A percentile compares a stretch with the other conserved stretches of the same genome.
phyloP scores from a whole-genome alignment of 2,329 filamentous ascomycete species.

The Cladosporium austrohemisphaericum region DNA sequence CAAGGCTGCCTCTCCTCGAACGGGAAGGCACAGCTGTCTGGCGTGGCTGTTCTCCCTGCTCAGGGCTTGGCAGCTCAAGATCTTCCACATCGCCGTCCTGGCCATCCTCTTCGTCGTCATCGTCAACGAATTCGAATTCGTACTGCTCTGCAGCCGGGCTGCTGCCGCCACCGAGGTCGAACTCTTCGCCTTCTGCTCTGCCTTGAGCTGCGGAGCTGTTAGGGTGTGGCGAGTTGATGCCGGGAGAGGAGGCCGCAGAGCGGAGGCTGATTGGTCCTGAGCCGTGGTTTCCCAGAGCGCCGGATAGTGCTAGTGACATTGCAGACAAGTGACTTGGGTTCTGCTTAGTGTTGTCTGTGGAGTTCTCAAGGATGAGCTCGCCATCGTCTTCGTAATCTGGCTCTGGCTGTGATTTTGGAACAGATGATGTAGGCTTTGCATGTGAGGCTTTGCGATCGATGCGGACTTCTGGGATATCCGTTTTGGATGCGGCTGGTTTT shows the following conservation, averaged over 20 bases:
- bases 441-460: conserved; percentile 31
- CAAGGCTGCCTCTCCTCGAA: conserved; percentile 20
- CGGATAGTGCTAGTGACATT: conserved; percentile 29
- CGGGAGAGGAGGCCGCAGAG: conserved; percentile 39
- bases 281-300: conserved; percentile 23
- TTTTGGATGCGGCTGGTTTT: conserved; percentile 1
- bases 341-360: conserved; percentile 26
- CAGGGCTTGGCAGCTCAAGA: conserved; percentile 28
- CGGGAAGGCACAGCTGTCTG: conserved; percentile 18
- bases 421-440: conserved; percentile 3
- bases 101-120: conserved; percentile 35
- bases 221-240: conserved; percentile 21
- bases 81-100: conserved; percentile 36
- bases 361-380: conserved; percentile 34
- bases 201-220: background rate
- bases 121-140: conserved; percentile 30
- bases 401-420: conserved; percentile 21
- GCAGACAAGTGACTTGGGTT: conserved; percentile 20
- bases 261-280: conserved; percentile 43
- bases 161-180: conserved; percentile 7
- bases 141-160: conserved; percentile 19
- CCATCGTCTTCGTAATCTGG: conserved; percentile 27
- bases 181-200: conserved; percentile 1
- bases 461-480: conserved; percentile 22
- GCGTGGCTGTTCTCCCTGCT: conserved; percentile 26